phyloP scores from a whole-genome alignment of 2,329 filamentous ascomycete genomes.

The Beauveria pseudobassiana region DNA sequence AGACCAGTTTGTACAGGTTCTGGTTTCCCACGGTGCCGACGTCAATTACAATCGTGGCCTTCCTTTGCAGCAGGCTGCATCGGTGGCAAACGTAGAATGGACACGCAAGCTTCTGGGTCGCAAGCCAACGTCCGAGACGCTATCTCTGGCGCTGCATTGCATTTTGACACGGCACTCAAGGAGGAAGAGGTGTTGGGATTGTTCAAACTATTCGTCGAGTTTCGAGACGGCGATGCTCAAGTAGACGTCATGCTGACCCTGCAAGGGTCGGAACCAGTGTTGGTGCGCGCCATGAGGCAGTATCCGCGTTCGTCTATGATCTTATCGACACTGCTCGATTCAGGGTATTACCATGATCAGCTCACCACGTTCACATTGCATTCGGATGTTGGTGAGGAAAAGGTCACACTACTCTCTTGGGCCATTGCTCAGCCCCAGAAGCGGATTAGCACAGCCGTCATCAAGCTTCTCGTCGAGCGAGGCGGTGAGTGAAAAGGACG shows the following conservation, averaged over 20 bases:
- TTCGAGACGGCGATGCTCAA: slow-evolving; percentile 37
- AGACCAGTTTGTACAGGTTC: slow-evolving; percentile 36
- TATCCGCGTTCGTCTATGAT: slow-evolving; percentile 48
- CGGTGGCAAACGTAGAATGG: slow-evolving; percentile 41
- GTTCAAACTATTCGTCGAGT: slow-evolving; percentile 44
- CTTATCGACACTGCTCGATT: slow-evolving; percentile 45
- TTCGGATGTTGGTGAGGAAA: slow-evolving; percentile 42
- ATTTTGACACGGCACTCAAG: slow-evolving; percentile 43
- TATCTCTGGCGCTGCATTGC: slow-evolving; percentile 47
- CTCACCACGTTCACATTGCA: slow-evolving; percentile 35
- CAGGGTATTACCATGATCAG: slow-evolving; percentile 54
- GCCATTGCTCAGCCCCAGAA: slow-evolving; percentile 56
- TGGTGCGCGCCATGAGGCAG: slow-evolving; percentile 45
- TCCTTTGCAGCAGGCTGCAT: slow-evolving; percentile 46
- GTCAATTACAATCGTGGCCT: slow-evolving; percentile 47
- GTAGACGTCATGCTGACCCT: slow-evolving; percentile 43
- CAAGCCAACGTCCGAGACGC: slow-evolving; percentile 40
- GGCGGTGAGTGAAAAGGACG: slow-evolving; percentile 24
- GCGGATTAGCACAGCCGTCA: slow-evolving; percentile 49
- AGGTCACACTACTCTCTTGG: slow-evolving; percentile 52
- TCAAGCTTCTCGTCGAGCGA: slow-evolving; percentile 47
- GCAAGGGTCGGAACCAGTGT: slow-evolving; percentile 36
- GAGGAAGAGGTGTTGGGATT: slow-evolving; percentile 45
- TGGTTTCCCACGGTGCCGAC: slow-evolving; percentile 33
- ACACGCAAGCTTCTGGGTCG: slow-evolving; percentile 42